A percentile compares a stretch with the other conserved stretches of the same genome.
Conservation (phyloP, 2,329 filamentous ascomycete species). For the Fusarium graminum region DNA sequence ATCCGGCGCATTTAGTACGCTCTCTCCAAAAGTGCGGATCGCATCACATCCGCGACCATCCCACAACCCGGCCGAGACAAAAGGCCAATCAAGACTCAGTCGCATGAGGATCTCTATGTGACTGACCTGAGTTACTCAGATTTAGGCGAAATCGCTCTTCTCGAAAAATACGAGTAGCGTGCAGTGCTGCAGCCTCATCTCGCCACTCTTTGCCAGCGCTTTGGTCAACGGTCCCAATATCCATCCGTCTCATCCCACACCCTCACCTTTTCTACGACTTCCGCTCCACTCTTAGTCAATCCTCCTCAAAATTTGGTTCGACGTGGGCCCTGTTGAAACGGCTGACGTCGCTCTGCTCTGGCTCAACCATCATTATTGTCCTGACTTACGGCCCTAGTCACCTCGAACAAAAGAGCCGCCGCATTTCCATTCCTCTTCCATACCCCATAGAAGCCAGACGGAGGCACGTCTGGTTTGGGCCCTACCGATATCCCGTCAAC, state of each 20-base stretch:
- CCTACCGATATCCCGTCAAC: slow-evolving; percentile 34
- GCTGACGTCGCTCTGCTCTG: slow-evolving; percentile 41
- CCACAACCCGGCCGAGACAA: slow-evolving; percentile 27
- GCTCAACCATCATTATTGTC: slow-evolving; percentile 31
- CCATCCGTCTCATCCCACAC: slow-evolving; percentile 34
- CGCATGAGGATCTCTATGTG: slow-evolving; percentile 43
- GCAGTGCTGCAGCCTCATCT: slow-evolving; percentile 41
- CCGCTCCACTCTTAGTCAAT: slow-evolving; percentile 35
- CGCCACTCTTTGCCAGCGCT: slow-evolving; percentile 43
- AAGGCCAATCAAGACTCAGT: slow-evolving; percentile 41
- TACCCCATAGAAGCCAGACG: slow-evolving; percentile 44
- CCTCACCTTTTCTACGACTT: slow-evolving; percentile 32
- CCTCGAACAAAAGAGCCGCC: slow-evolving; percentile 50
- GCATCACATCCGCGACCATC: slow-evolving; percentile 40
- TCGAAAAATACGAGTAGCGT: slow-evolving; percentile 30
- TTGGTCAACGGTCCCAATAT: slow-evolving; percentile 34
- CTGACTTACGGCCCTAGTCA: slow-evolving; percentile 47
- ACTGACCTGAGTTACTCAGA: slow-evolving; percentile 31
- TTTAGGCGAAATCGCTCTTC: slow-evolving; percentile 42
- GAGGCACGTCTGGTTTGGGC: slow-evolving; percentile 36
- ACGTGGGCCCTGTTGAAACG: slow-evolving; percentile 43
- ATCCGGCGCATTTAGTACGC: slow-evolving; percentile 34
- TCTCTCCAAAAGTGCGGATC: slow-evolving; percentile 45
- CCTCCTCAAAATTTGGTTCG: slow-evolving; percentile 23
- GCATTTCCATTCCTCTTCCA: slow-evolving; percentile 48